Base-by-base conservation (phyloP, 371 early-diverging fungal species). In the Conidiobolus incongruus region DNA sequence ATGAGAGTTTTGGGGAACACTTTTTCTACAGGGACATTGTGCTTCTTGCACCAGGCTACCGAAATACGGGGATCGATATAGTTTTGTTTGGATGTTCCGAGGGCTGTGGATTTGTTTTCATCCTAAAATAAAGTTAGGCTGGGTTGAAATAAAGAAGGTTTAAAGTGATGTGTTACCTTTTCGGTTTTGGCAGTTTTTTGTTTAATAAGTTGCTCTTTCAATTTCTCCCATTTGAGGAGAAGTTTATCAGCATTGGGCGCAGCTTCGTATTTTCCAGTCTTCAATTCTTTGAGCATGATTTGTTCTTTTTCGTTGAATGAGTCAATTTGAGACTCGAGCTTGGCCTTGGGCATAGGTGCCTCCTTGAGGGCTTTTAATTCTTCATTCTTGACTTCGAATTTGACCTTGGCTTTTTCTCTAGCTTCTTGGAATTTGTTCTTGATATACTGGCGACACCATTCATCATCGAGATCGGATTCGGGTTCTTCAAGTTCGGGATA, bases 31-130 rank as follows among this genome's bases (percentile, higher is more conserved):
- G 94, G 92, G 3, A 96, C 88, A 37, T 72, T 62, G 51, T 80
- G 55, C 51, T 78, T 77, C 41, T 75, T 63, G 61, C 89, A 84
- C 97, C 97, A 96, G 19, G 88, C 81, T 17, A 75, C 73, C 7
- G 88, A 75, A 42, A 96, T 96, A 34, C 97, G 75, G 23, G 97
- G 97, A 54, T 96, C 97, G 49, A 94, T 90, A 61, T 96, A 96
- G 62, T 96, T 96, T 62, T 85, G 76, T 66, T 93, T 94, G 30
- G 91, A 92, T 0, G 97, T 96, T n/a, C 88, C 73, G 47, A 94
- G 59, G 0, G 97, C 87, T n/a, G 92, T 90, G 35, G 81, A 77
- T 61, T 93, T 96, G 68, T 86, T 88, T 47, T 93, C 93, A 55
- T 94, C 95, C 77, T 82, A 47, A 42, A 23, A 6, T 20, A 26